A percentile compares a stretch with the other conserved stretches of the same genome.
phyloP scores from a whole-genome alignment of 306 rosid genomes.

The Cicer pinnatifidum region DNA sequence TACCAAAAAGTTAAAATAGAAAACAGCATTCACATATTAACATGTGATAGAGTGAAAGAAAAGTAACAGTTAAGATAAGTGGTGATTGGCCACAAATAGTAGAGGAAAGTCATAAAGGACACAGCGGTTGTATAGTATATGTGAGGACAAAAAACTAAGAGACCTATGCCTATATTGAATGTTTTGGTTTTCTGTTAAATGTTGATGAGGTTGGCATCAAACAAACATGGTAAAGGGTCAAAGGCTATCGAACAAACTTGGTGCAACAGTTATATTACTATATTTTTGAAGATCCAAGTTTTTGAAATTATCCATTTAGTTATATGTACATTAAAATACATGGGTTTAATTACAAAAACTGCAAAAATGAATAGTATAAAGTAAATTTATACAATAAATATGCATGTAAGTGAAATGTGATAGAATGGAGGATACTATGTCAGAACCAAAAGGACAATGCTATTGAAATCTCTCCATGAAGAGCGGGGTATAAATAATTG shows the following conservation, averaged over 20 bases:
- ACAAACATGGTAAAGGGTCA: neutral
- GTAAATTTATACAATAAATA: neutral
- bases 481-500: neutral
- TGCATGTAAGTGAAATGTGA: slow-evolving; percentile 6
- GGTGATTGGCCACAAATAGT: slow-evolving; percentile 16
- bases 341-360: neutral
- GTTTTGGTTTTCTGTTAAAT: slow-evolving; percentile 6
- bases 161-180: slow-evolving; percentile 27
- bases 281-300: too few species aligned
- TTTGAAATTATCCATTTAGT: too few species aligned
- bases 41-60: slow-evolving; percentile 33
- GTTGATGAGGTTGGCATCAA: slow-evolving; percentile 29
- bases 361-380: neutral
- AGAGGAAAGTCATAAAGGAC: slow-evolving; percentile 36
- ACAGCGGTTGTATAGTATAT: neutral
- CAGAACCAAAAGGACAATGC: neutral
- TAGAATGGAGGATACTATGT: neutral
- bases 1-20: slow-evolving; percentile 16
- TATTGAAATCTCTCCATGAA: neutral
- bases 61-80: slow-evolving; percentile 38
- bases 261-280: too few species aligned
- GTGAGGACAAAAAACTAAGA: neutral
- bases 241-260: too few species aligned
- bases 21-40: slow-evolving; percentile 21
- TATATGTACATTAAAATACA: too few species aligned